Base-by-base conservation (phyloP, 2,329 filamentous ascomycete species). In the Monascus ruber region DNA sequence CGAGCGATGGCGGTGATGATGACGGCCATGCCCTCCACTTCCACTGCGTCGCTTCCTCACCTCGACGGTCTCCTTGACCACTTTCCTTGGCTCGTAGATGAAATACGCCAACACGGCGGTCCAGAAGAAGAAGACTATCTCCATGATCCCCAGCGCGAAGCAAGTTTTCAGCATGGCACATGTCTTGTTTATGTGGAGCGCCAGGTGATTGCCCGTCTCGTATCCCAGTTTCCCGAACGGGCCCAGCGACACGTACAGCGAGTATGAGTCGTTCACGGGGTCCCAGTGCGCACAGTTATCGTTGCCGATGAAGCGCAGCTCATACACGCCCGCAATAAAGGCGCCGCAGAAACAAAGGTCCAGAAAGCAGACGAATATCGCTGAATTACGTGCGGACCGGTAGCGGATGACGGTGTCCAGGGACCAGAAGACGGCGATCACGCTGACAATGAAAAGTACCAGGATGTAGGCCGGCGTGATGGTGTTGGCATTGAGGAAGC, bases 141-240 rank as follows among this genome's bases (percentile, higher is more conserved):
- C 85, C 73, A 95, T 93, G 60, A 96, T 95, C 36, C 77, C 86
- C 50, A 95, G 80, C 2, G 86, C 89, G 65, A 86, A 96, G 49
- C 72, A 74, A 1, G 88, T 83, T 74, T 95, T 96, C 55, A 94
- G 76, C 85, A 95, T 91, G 36, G 82, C 76, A 65, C 89, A 96
- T 4, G 78, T 77, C 71, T 89, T 89, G 62, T 85, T 72, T 31
- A 79, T 62, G 38, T 72, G 62, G 32, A 79, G 55, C 33, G 71
- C 61, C 42, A 77, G 65, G 6, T 53, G 53, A 40, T 64, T 71
- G 37, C 64, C 64, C 35, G 70, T 70, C 28, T 62, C 49, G 5
- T 51, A 45, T 9, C 69, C 69, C 33, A 75, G 75, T 46, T 64
- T 69, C 26, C 76, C 73, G 45, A 85, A 75, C 8, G 73, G 67